Evolutionary conservation across 2,329 filamentous ascomycete genomes (phyloP).

Genomic region (Xylaria sp.): DNA sequence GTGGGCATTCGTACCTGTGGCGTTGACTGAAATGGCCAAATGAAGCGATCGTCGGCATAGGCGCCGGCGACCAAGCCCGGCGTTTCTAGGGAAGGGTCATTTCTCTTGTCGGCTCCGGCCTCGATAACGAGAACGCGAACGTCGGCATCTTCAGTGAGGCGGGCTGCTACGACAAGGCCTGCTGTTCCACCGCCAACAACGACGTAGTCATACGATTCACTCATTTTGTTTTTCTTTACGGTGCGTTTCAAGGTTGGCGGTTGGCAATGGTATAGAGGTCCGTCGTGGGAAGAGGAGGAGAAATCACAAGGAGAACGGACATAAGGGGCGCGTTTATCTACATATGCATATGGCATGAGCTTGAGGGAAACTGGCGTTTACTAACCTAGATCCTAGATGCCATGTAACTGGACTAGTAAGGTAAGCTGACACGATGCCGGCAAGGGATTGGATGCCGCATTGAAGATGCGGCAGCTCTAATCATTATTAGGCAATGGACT

Average conservation of each 20-base stretch:
- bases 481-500: conserved; percentile 17
- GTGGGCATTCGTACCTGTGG: conserved; percentile 47
- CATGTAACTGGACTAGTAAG: conserved; percentile 9
- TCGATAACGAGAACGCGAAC: conserved; percentile 55
- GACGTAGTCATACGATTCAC: conserved; percentile 57
- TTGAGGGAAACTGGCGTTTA: conserved; percentile 14
- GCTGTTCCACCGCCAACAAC: conserved; percentile 63
- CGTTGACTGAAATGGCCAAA: conserved; percentile 55
- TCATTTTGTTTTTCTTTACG: conserved; percentile 31
- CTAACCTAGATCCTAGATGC: too few species aligned
- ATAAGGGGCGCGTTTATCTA: background rate
- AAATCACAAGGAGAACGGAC: background rate
- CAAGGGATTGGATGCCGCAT: conserved; percentile 27
- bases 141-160: conserved; percentile 54
- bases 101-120: conserved; percentile 51
- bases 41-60: conserved; percentile 50
- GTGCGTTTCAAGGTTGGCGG: background rate
- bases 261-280: background rate
- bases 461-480: conserved; percentile 25
- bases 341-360: background rate
- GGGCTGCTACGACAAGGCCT: conserved; percentile 59
- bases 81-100: conserved; percentile 52
- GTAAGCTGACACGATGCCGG: conserved; percentile 34
- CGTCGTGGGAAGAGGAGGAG: background rate
- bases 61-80: conserved; percentile 50